phyloP scores from a whole-genome alignment of 1,139 yeast genomes.

The Suhomyces chickasaworum region DNA sequence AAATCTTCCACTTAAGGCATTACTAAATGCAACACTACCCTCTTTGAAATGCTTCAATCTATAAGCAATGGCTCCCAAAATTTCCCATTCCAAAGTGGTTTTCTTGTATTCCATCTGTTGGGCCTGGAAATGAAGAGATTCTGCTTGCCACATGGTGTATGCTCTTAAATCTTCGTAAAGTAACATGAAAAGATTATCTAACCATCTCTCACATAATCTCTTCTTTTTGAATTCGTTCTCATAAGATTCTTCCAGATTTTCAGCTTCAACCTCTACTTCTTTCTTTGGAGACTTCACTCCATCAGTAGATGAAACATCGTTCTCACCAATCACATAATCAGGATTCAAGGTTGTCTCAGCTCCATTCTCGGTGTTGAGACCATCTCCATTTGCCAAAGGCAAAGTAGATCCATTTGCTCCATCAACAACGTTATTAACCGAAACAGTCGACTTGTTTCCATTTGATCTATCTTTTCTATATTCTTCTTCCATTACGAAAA shows the following conservation, averaged over 20 bases:
- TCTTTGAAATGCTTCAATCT: slow-evolving; percentile 79
- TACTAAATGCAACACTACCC: slow-evolving; percentile 81
- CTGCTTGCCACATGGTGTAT: slow-evolving; percentile 91
- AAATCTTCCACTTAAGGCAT: slow-evolving; percentile 74
- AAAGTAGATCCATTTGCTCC: slow-evolving; percentile 14
- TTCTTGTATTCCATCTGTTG: slow-evolving; percentile 75
- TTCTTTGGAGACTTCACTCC: slow-evolving; percentile 43
- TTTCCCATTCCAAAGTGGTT: slow-evolving; percentile 91
- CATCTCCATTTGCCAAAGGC: slow-evolving; percentile 5
- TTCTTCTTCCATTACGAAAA: slow-evolving; percentile 95
- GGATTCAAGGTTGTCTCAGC: slow-evolving; percentile 12
- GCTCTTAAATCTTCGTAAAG: slow-evolving; percentile 87
- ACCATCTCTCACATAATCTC: slow-evolving; percentile 92
- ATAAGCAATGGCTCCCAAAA: slow-evolving; percentile 78
- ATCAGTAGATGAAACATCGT: slow-evolving; percentile 37
- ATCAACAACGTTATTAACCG: slow-evolving; percentile 6
- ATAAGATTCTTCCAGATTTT: slow-evolving; percentile 19
- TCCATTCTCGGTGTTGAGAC: neutral
- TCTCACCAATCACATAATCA: slow-evolving; percentile 14
- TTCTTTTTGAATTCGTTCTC: slow-evolving; percentile 62
- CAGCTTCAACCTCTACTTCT: slow-evolving; percentile 19
- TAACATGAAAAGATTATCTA: slow-evolving; percentile 83
- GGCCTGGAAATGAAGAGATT: slow-evolving; percentile 60
- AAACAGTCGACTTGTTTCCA: slow-evolving; percentile 4
- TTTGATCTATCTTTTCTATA: slow-evolving; percentile 51